These are phyloP conservation scores for Ophiocordyceps camponoti-floridani DNA, from an alignment of 2,329 filamentous ascomycete genomes.

Conservation along the genomic window DNA sequence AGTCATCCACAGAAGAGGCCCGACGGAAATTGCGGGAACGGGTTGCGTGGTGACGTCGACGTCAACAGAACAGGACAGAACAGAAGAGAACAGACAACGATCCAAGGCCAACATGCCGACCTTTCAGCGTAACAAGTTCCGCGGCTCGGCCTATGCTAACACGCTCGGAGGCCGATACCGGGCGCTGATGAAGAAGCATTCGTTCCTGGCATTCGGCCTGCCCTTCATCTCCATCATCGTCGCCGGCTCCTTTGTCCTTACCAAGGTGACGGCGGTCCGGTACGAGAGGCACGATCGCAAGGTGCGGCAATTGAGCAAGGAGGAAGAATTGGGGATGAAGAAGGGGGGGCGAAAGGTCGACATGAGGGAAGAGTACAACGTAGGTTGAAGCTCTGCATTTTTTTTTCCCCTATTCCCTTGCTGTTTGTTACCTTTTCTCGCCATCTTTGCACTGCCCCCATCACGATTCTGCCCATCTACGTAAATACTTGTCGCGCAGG, in stretches of 20 bases:
- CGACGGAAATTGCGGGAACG: too few relatives aligned
- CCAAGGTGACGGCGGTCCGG: constrained; percentile 78
- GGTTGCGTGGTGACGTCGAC: too few relatives aligned
- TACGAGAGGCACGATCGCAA: constrained; percentile 89
- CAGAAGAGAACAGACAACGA: too few relatives aligned
- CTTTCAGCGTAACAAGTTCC: constrained; percentile 60
- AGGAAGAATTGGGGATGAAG: constrained; percentile 73
- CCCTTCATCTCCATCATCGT: constrained; percentile 39
- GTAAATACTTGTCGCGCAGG: too few relatives aligned
- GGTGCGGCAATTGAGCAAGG: constrained; percentile 66
- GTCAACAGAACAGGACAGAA: too few relatives aligned
- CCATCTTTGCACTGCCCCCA: not conserved
- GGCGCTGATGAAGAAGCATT: constrained; percentile 52
- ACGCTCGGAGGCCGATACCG: constrained; percentile 65
- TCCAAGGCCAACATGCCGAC: constrained; percentile 10
- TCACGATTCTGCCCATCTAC: too few relatives aligned
- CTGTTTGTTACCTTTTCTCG: not conserved
- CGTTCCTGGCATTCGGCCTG: constrained; percentile 83
- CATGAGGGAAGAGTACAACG: constrained; percentile 76
- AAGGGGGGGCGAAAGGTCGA: constrained; percentile 53
- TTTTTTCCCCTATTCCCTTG: not conserved
- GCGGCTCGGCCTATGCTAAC: constrained; percentile 44
- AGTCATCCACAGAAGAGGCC: too few relatives aligned
- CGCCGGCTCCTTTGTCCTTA: constrained; percentile 77
- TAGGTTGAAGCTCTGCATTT: constrained; percentile 25